Conservation (phyloP, 176 grass and related monocot genomes). For the Tillandsia fasciculata region DNA sequence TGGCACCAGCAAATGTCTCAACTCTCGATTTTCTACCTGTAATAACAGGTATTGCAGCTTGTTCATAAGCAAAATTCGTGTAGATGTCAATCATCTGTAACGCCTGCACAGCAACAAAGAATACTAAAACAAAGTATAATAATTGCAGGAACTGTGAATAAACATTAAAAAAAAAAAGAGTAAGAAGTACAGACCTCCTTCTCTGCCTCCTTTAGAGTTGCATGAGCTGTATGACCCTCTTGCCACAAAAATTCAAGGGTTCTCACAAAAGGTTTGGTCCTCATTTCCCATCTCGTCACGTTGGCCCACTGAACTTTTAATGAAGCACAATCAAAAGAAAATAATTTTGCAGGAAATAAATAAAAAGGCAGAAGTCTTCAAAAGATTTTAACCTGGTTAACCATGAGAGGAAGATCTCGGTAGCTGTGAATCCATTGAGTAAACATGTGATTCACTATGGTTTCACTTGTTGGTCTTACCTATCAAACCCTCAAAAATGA, state of each 20-base stretch:
- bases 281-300: constrained; percentile 99
- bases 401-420: constrained; percentile 95
- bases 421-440: constrained; percentile 98
- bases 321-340: neutral
- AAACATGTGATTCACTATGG: constrained; percentile 99
- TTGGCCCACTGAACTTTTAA: constrained; percentile 68
- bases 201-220: constrained; percentile 83
- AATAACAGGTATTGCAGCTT: constrained; percentile 94
- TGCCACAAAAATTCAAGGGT: constrained; percentile 99
- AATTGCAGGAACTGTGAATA: constrained; percentile 7
- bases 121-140: constrained; percentile 13
- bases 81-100: constrained; percentile 98
- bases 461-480: constrained; percentile 34
- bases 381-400: constrained; percentile 62
- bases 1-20: constrained; percentile 93
- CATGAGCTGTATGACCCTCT: constrained; percentile 98
- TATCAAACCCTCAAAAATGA: constrained; percentile 43
- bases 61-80: constrained; percentile 85
- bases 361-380: neutral
- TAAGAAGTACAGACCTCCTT: constrained; percentile 53
- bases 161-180: constrained; percentile 9
- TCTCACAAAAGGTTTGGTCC: constrained; percentile 93
- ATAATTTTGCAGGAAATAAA: constrained; percentile 1
- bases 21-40: constrained; percentile 79
- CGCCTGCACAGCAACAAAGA: constrained; percentile 40